Conservation (phyloP, 768 basidiomycete species). For the Glaciozyma martinii region DNA sequence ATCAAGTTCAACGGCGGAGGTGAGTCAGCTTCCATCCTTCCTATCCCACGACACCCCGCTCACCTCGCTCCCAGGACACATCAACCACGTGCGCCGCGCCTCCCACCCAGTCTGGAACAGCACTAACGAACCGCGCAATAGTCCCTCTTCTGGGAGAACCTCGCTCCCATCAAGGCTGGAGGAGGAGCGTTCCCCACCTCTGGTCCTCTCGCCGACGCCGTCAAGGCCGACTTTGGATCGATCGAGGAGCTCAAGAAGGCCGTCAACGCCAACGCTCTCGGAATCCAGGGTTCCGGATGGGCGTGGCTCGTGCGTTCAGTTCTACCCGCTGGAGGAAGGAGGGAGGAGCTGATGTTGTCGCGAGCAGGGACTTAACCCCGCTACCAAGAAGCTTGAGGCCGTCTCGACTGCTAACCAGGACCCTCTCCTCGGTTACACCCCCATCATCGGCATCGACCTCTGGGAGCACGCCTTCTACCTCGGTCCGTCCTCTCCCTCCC, state of each 20-base stretch:
- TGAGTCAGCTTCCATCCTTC: background rate
- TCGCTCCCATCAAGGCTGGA: constrained; percentile 61
- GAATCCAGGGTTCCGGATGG: constrained; percentile 96
- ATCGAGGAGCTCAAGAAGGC: constrained; percentile 75
- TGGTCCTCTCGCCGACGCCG: constrained; percentile 57
- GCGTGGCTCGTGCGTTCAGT: constrained; percentile 67
- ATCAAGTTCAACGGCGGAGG: constrained; percentile 93
- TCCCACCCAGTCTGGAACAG: background rate
- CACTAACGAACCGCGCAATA: background rate
- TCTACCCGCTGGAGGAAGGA: too few relatives aligned
- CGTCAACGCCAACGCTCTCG: constrained; percentile 79
- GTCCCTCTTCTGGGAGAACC: constrained; percentile 92
- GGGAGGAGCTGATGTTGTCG: too few relatives aligned
- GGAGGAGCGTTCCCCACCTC: constrained; percentile 46
- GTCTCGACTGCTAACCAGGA: constrained; percentile 95
- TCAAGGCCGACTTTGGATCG: constrained; percentile 74
- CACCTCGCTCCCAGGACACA: constrained; percentile 51
- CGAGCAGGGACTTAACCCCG: constrained; percentile 10
- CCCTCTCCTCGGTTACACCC: constrained; percentile 68
- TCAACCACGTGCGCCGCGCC: constrained; percentile 56
- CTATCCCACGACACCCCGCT: background rate
- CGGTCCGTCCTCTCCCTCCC: constrained; percentile 48
- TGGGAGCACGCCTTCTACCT: constrained; percentile 89
- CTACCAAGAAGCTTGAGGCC: constrained; percentile 60
- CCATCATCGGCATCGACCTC: constrained; percentile 91